Evolutionary conservation across 73 alveolate species (phyloP), one percentile per base, ranked within the genome.

Genomic region (Stentor roeselii): DNA sequence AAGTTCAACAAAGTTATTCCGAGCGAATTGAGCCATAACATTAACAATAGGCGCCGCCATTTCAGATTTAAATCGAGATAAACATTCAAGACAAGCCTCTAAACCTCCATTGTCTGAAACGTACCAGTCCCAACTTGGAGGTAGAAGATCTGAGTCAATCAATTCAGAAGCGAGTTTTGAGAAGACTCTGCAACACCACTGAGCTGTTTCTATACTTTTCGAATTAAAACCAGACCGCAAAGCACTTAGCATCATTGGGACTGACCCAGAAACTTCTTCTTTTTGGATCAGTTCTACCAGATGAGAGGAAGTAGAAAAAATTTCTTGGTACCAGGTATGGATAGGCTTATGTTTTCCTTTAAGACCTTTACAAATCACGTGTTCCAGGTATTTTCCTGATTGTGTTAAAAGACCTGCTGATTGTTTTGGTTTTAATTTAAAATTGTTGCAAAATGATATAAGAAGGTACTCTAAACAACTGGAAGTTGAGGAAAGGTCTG

Each of bases 371-470:
- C 92, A 93, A 75, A 91, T 82, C 11, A 93, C 91, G 83, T 95
- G 98, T 42, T 90, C 93, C 74, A 95, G 90, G 87, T 91, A 95
- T 86, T 95, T 93, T 82, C 93, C 92, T 76, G 91, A 92, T 86
- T 95, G 93, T 38, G 97, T 84, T 60, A 95, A 91, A 61, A 95
- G 88, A 42, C 98, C 99, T 21, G 99, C 98, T 3, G 98, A 95
- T 90, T 95, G 95, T 67, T 95, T 95, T 11, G 98, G 95, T 75
- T 84, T 92, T 84, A 95, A 82, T 3, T 90, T 84, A 89, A 95
- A 86, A 30, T 91, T 61, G 82, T 92, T 86, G 39, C 96, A 92
- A 60, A 95, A 84, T n/a, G 98, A 91, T 1, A 92, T 90, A 36
- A 95, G 83, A 35, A 95, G 87, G 88, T 89, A 95, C 87, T 95